These are phyloP conservation scores for Cordyceps pruinosa DNA, from an alignment of 2,329 filamentous ascomycete species.

Conservation along the genomic window DNA sequence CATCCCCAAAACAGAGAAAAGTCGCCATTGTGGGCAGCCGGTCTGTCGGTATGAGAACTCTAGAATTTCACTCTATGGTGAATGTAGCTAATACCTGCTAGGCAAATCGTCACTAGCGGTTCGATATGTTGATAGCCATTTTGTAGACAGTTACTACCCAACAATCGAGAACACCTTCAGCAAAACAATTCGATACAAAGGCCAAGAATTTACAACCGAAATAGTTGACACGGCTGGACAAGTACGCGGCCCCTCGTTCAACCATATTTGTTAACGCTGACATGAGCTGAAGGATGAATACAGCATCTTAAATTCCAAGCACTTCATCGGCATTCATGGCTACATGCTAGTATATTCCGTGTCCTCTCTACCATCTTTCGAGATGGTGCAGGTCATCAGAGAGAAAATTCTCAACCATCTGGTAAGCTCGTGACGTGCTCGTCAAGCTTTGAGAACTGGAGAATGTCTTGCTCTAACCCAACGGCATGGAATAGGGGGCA, in stretches of 20 bases:
- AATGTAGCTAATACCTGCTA: conserved; percentile 29
- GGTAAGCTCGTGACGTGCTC: conserved; percentile 44
- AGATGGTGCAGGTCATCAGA: conserved; percentile 92
- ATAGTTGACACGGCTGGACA: conserved; percentile 98
- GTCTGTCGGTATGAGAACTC: conserved; percentile 56
- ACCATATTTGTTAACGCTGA: conserved; percentile 5
- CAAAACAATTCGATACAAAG: conserved; percentile 87
- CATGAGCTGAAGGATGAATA: conserved; percentile 71
- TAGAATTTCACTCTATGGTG: not conserved
- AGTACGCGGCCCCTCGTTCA: conserved; percentile 40
- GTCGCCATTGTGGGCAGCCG: conserved; percentile 93
- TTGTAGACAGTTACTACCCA: conserved; percentile 98
- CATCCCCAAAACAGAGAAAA: conserved; percentile 79
- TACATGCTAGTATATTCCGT: conserved; percentile 99
- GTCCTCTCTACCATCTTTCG: conserved; percentile 84
- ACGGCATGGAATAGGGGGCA: conserved; percentile 55
- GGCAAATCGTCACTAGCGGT: conserved; percentile 97
- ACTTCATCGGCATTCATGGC: conserved; percentile 97
- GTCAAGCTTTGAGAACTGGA: not conserved
- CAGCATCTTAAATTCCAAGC: conserved; percentile 95
- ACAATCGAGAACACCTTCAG: conserved; percentile 99
- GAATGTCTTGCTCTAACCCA: not conserved
- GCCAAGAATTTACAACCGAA: conserved; percentile 89
- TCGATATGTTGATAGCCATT: conserved; percentile 94
- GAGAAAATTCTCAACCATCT: conserved; percentile 97